A percentile compares a stretch with the other conserved stretches of the same genome.
Evolutionary conservation across 1,284 basidiomycete species (phyloP).

Genomic region (Hemileia vastatrix): DNA sequence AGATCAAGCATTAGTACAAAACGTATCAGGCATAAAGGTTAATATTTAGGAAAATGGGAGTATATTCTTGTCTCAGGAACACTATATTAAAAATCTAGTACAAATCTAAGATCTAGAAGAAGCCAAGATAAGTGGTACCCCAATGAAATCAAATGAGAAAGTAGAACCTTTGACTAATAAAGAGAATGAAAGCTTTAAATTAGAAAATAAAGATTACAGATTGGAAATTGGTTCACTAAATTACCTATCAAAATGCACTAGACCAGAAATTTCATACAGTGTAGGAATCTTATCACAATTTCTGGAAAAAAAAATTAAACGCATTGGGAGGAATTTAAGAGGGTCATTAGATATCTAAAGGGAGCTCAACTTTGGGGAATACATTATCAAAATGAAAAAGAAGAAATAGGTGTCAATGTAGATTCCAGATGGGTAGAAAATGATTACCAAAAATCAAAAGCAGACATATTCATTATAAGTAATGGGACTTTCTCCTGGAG

Average conservation of each 20-base stretch:
- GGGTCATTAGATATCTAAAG: slow-evolving; percentile 12
- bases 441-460: background rate
- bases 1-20: slow-evolving; percentile 6
- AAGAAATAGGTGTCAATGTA: slow-evolving; percentile 4
- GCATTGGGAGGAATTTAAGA: slow-evolving; percentile 14
- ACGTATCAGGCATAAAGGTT: slow-evolving; percentile 15
- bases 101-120: slow-evolving; percentile 10
- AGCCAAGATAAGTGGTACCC: slow-evolving; percentile 5
- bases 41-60: background rate
- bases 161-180: slow-evolving; percentile 3
- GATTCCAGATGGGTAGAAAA: slow-evolving; percentile 19
- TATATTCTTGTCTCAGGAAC: background rate
- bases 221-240: slow-evolving; percentile 11
- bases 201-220: slow-evolving; percentile 2
- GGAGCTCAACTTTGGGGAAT: slow-evolving; percentile 8
- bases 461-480: background rate
- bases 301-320: background rate
- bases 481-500: slow-evolving; percentile 1
- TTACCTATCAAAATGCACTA: slow-evolving; percentile 16
- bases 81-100: slow-evolving; percentile 4
- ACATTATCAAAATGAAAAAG: background rate
- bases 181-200: slow-evolving; percentile 5
- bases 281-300: slow-evolving; percentile 18
- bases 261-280: slow-evolving; percentile 16
- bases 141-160: slow-evolving; percentile 15